A percentile compares a stretch with the other conserved stretches of the same genome.
Conservation (phyloP, 768 basidiomycete genomes). For the Amanita inopinata region DNA sequence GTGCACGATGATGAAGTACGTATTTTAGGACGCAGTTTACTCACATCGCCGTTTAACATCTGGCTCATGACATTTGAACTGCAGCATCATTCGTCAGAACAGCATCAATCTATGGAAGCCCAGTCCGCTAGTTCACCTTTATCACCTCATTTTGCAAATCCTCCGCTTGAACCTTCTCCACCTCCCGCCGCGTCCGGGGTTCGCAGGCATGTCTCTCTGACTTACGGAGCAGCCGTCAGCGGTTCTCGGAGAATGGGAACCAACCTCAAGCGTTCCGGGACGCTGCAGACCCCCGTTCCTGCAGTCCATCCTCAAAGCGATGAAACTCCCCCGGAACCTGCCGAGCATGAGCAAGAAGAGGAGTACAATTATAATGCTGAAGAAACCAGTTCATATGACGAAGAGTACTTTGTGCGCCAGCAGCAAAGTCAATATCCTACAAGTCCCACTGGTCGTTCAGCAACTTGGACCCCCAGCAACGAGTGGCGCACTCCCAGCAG, state of each 20-base stretch:
- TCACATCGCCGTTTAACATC: not conserved
- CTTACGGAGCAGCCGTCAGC: slow-evolving; percentile 52
- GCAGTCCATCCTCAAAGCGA: slow-evolving; percentile 27
- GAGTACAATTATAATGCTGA: slow-evolving; percentile 42
- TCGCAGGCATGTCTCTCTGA: slow-evolving; percentile 73
- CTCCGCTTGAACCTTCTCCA: slow-evolving; percentile 51
- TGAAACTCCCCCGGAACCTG: slow-evolving; percentile 27
- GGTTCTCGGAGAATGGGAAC: slow-evolving; percentile 38
- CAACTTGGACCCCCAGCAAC: slow-evolving; percentile 54
- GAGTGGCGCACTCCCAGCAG: slow-evolving; percentile 46
- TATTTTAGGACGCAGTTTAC: slow-evolving; percentile 3
- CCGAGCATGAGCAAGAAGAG: slow-evolving; percentile 35
- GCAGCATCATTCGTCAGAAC: slow-evolving; percentile 19
- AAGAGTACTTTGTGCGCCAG: slow-evolving; percentile 42
- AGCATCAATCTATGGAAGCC: slow-evolving; percentile 21
- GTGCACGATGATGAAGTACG: slow-evolving; percentile 60
- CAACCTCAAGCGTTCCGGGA: slow-evolving; percentile 68
- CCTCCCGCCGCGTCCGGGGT: slow-evolving; percentile 65
- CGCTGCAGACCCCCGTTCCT: slow-evolving; percentile 49
- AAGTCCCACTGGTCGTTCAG: slow-evolving; percentile 51
- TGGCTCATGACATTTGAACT: not conserved
- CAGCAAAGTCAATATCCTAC: slow-evolving; percentile 36
- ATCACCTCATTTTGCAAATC: slow-evolving; percentile 47
- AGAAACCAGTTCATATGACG: slow-evolving; percentile 45
- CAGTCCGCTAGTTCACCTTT: slow-evolving; percentile 43